phyloP scores from a whole-genome alignment of 768 basidiomycete species.

The Termitomyces titanicus region DNA sequence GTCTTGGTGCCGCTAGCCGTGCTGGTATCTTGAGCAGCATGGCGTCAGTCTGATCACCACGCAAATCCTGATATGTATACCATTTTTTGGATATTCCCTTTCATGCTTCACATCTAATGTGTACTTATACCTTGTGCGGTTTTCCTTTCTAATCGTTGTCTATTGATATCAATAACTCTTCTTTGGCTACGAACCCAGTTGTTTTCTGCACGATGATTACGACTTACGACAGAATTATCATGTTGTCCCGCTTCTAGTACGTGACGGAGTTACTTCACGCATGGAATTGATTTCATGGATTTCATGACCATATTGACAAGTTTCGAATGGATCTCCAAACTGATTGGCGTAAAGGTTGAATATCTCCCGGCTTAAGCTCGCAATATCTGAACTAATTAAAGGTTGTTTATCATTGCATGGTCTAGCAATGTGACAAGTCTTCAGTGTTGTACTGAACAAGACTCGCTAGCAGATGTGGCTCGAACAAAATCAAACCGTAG shows the following conservation, averaged over 20 bases:
- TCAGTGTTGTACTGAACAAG: too few relatives aligned
- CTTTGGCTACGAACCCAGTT: background rate
- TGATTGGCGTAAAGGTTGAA: too few relatives aligned
- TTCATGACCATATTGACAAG: too few relatives aligned
- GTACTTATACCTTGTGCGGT: slow-evolving; percentile 4
- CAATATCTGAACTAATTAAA: too few relatives aligned
- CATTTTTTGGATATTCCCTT: background rate
- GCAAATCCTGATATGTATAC: slow-evolving; percentile 1
- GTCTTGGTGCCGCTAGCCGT: slow-evolving; percentile 39
- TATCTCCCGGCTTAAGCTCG: too few relatives aligned
- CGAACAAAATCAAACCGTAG: too few relatives aligned
- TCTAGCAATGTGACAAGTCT: too few relatives aligned
- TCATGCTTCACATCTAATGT: background rate
- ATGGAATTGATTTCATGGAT: background rate
- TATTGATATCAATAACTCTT: background rate
- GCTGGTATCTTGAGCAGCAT: slow-evolving; percentile 53
- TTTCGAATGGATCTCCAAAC: too few relatives aligned
- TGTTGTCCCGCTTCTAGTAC: background rate
- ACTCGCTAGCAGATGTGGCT: too few relatives aligned
- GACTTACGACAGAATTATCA: background rate
- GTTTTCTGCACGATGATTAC: background rate
- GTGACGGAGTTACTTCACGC: background rate
- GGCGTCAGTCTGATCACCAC: slow-evolving; percentile 34
- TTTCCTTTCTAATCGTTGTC: background rate
- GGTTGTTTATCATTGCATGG: too few relatives aligned